Evolutionary conservation across 176 grass and related monocot genomes (phyloP).

Genomic region (Rhynchospora breviuscula): DNA sequence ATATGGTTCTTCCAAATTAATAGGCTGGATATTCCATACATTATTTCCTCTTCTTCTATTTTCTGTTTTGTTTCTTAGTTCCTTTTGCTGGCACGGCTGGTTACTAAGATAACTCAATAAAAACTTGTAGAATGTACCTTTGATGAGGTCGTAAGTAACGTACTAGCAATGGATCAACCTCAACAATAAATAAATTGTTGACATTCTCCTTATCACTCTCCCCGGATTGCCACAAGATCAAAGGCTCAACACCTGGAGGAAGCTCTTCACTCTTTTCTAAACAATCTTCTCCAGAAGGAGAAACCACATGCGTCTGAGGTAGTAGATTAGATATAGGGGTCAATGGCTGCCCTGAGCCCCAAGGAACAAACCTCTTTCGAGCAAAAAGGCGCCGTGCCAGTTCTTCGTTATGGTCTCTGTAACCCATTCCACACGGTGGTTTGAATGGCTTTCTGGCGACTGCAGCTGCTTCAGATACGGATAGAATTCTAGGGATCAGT

Average conservation of each 20-base stretch:
- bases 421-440: slow-evolving; percentile 59
- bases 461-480: slow-evolving; percentile 72
- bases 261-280: slow-evolving; percentile 54
- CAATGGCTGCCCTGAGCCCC: slow-evolving; percentile 58
- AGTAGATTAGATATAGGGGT: slow-evolving; percentile 42
- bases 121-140: slow-evolving; percentile 43
- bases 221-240: slow-evolving; percentile 75
- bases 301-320: slow-evolving; percentile 20
- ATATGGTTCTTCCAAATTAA: neutral
- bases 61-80: neutral
- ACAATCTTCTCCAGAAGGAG: slow-evolving; percentile 30
- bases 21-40: neutral
- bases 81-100: neutral
- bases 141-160: slow-evolving; percentile 85
- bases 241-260: slow-evolving; percentile 85
- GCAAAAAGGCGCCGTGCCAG: slow-evolving; percentile 72
- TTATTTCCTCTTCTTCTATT: neutral
- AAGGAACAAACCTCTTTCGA: slow-evolving; percentile 83
- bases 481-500: slow-evolving; percentile 89
- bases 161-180: slow-evolving; percentile 80
- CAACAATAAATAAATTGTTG: slow-evolving; percentile 33
- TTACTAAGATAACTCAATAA: neutral
- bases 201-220: slow-evolving; percentile 54
- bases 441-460: slow-evolving; percentile 91
- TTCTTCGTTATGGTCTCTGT: slow-evolving; percentile 58